Evolutionary conservation across 2,329 filamentous ascomycete genomes (phyloP).

Genomic region (Cadophora gregata): DNA sequence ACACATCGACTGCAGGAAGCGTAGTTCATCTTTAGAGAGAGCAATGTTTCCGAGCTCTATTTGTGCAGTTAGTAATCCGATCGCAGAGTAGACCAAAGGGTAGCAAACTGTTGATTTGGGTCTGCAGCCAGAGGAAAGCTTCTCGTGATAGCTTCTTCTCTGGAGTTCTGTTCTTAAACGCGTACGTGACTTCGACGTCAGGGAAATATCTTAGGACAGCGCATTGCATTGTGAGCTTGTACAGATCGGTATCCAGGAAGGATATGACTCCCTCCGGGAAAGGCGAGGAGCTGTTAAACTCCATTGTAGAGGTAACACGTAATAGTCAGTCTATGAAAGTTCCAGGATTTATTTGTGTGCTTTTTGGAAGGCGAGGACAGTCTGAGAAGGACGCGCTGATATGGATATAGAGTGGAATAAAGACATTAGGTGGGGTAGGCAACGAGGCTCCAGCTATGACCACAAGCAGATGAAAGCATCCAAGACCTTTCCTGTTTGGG

Average conservation of each 20-base stretch:
- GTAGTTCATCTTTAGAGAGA: constrained; percentile 78
- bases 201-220: constrained; percentile 93
- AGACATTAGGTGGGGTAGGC: neutral
- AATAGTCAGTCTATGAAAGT: neutral
- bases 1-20: constrained; percentile 79
- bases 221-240: constrained; percentile 98
- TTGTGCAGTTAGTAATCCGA: constrained; percentile 38
- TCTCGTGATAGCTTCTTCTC: constrained; percentile 87
- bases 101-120: constrained; percentile 77
- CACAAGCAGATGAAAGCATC: neutral
- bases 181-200: constrained; percentile 81
- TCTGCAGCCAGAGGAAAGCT: constrained; percentile 84
- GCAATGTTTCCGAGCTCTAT: constrained; percentile 82
- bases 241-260: constrained; percentile 83
- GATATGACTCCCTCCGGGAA: constrained; percentile 80
- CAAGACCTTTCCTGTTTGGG: neutral
- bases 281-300: constrained; percentile 69
- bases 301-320: constrained; percentile 51
- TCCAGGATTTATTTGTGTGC: neutral
- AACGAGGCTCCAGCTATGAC: neutral
- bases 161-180: constrained; percentile 93
- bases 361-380: neutral
- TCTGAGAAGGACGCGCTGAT: neutral
- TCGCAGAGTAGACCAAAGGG: neutral
- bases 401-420: neutral